Conservation (phyloP, 148 eudicot genomes). For the Hydrangea macrophylla region DNA sequence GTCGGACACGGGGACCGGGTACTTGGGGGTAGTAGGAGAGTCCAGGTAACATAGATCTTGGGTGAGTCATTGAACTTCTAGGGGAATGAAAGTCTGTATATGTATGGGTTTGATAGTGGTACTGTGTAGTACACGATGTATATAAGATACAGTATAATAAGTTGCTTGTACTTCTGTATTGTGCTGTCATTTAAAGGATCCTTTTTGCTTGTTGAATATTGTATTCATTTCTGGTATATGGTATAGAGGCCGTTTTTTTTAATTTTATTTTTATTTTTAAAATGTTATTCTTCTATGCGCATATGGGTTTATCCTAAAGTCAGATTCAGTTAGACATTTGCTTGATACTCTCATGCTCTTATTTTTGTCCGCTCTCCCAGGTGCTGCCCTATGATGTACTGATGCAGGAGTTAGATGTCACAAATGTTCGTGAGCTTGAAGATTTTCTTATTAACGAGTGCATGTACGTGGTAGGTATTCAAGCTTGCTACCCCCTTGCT, state of each 20-base stretch:
- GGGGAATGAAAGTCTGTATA: background rate
- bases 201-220: too few species aligned
- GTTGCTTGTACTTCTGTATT: too few species aligned
- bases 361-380: constrained; percentile 32
- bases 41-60: too few species aligned
- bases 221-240: too few species aligned
- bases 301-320: background rate
- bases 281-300: too few species aligned
- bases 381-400: constrained; percentile 80
- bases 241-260: too few species aligned
- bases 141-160: too few species aligned
- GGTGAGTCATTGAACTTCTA: background rate
- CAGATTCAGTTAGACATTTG: background rate
- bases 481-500: background rate
- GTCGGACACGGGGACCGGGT: too few species aligned
- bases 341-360: constrained; percentile 7
- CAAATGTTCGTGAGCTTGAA: constrained; percentile 94
- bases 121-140: too few species aligned
- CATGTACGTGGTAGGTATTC: constrained; percentile 90
- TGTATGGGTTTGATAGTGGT: background rate
- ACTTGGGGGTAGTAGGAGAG: too few species aligned
- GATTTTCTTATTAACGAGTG: constrained; percentile 97
- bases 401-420: constrained; percentile 83
- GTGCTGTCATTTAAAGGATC: too few species aligned
- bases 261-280: too few species aligned